Base-by-base conservation (phyloP, 331 rosid genomes). In the Malus hybrid region DNA sequence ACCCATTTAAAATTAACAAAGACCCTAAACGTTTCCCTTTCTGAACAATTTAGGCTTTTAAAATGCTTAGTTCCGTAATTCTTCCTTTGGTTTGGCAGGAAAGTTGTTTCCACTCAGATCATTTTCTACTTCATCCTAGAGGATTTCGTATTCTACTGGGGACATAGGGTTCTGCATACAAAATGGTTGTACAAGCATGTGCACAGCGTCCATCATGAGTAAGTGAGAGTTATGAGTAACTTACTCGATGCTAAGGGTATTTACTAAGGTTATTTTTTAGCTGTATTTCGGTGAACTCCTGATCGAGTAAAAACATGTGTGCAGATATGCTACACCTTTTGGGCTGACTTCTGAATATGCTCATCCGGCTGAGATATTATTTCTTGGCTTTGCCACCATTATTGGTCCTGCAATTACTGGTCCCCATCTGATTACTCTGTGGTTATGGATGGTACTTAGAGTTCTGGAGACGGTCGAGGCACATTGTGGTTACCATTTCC, bases 141-240 rank as follows among this genome's bases (percentile, higher is more conserved):
- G 87, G 99, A 94, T 82, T 94, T 94, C 75, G 82, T 94, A 65
- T 94, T 94, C 90, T 94, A 94, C 60, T 94, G 99, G 99, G 99
- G 99, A 74, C 99, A 94, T 75, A 89, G 97, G 85, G 81, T 94
- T 81, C 82, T 94, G 84, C 99, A 94, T 85, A 90, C 99, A 62
- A 95, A 95, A 83, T 95, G 99, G 99, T 46, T 95, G 83, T 95
- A 95, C 85, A 90, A 95, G 90, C 97, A 95, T 81, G 98, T 95
- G 19, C 99, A 95, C 84, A 95, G 99, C 71, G 85, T 95, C 69
- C 99, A 95, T 86, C 99, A 95, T 6, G 99, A 95, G 99, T 93
- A 86, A 83, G 97, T 86, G 79, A 67, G 60, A 80, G 61, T 36
- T 75, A 5, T 46, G n/a, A 65, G 44, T 65, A 57, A 52, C 50